Base-by-base conservation (phyloP, 2,329 filamentous ascomycete species). In the Alternaria arbusti region DNA sequence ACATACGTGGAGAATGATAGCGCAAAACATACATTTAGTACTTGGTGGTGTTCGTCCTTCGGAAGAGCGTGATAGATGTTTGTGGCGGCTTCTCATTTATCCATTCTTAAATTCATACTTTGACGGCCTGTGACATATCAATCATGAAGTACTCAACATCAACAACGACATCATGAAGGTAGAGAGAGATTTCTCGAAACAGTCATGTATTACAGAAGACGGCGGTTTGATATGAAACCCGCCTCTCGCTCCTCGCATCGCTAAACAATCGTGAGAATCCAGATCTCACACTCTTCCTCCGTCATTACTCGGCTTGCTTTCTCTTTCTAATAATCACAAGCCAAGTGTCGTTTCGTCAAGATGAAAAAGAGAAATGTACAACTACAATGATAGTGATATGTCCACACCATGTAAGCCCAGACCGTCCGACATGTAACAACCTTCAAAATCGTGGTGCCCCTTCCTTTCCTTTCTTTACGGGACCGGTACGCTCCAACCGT, bases 301-400 rank as follows among this genome's bases (percentile, higher is more conserved):
- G 44, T 57, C 55, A 50, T 57, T 47, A 57, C 45, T 44, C 23
- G 23, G 55, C 44, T 50, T 50, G 55, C 11, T 30, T 6, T 17
- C 36, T 40, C n/a, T 40, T 49, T 28, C 17, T 46, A 52, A 56
- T 46, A 52, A 56, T 50, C 30, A 40, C 58, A 61, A 54, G 43
- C 43, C 58, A 22, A 26, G 50, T 60, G 32, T 61, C 44, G 50
- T 52, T 40, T 61, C 58, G 28, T 61, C 44, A 61, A 61, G 51
- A 43, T 40, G 11, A 9, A 17, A 40, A 40, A 40, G 36, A 40
- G 36, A 40, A 52, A 40, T 5, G 40, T 60, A 60, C 57, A 60
- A 60, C 57, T 60, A 60, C 57, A 60, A 36, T 54, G 52, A 44
- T 54, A 40, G 36, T 40, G 36, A 40, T 40, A 40, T 40, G 36